Conservation (phyloP, 129 eudicot species). For the Deinandra increscens region DNA sequence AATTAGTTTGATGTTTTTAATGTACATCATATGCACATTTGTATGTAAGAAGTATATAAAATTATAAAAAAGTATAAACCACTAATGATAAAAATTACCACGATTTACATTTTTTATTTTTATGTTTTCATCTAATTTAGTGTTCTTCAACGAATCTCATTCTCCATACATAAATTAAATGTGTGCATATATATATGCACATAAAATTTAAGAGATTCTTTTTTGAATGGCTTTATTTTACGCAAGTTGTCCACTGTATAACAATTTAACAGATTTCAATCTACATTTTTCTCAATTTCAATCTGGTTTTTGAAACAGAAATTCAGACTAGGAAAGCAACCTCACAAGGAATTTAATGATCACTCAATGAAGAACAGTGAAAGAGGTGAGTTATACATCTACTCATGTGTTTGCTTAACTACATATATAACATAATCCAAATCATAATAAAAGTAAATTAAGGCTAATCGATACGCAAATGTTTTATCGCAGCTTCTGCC, state of each 20-base stretch:
- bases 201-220: not conserved
- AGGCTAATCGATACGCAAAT: not conserved
- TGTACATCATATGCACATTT: too few species aligned
- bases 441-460: not conserved
- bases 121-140: too few species aligned
- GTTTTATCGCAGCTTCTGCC: conserved; percentile 46
- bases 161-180: not conserved
- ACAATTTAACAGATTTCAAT: not conserved
- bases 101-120: too few species aligned
- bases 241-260: too few species aligned
- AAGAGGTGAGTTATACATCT: conserved; percentile 45
- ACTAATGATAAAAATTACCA: too few species aligned
- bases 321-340: conserved; percentile 98
- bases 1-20: too few species aligned
- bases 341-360: conserved; percentile 93
- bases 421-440: not conserved
- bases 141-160: not conserved
- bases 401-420: not conserved
- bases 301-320: conserved; percentile 43
- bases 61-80: too few species aligned
- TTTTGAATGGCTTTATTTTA: too few species aligned
- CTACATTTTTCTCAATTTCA: conserved; percentile 3
- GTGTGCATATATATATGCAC: not conserved
- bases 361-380: conserved; percentile 80
- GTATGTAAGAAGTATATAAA: too few species aligned